Percentiles rank a stretch among this genome's conserved stretches.
phyloP scores from a whole-genome alignment of 768 basidiomycete species.

The Podaxis sp. region DNA sequence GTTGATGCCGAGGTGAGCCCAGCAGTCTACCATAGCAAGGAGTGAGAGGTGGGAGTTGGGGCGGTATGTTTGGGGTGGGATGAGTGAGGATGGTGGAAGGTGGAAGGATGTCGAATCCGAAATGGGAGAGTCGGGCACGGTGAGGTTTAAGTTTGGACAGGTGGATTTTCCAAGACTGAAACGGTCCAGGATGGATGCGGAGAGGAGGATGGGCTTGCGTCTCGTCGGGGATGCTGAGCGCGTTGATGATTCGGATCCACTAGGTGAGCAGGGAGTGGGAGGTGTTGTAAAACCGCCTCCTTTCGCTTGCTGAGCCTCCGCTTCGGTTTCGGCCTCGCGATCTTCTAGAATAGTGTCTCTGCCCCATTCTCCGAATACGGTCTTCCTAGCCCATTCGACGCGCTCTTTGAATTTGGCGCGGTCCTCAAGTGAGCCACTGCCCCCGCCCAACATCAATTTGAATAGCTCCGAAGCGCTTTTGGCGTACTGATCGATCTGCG shows the following conservation, averaged over 20 bases:
- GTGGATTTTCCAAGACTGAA: constrained; percentile 71
- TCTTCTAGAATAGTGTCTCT: background rate
- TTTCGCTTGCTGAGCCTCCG: background rate
- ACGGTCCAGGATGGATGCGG: constrained; percentile 79
- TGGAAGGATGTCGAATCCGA: constrained; percentile 6
- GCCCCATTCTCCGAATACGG: constrained; percentile 61
- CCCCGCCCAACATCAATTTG: constrained; percentile 85
- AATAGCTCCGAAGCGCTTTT: constrained; percentile 83
- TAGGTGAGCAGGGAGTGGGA: background rate
- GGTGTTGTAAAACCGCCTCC: background rate
- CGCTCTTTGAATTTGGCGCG: constrained; percentile 57
- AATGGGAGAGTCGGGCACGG: constrained; percentile 11
- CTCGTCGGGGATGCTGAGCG: constrained; percentile 5
- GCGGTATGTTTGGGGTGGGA: constrained; percentile 41
- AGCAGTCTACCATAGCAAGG: constrained; percentile 98
- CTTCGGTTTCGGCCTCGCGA: no score
- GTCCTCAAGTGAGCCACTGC: constrained; percentile 31
- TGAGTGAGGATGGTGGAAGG: constrained; percentile 15
- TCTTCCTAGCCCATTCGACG: constrained; percentile 66
- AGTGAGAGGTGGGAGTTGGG: constrained; percentile 91
- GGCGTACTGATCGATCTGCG: constrained; percentile 91
- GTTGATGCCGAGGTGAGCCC: constrained; percentile 82
- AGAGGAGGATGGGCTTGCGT: constrained; percentile 71
- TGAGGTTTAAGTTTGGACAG: background rate
- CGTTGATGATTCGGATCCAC: no score